A percentile compares a stretch with the other conserved stretches of the same genome.
phyloP scores from a whole-genome alignment of 768 basidiomycete genomes.

The Leccinum subtestaceum region DNA sequence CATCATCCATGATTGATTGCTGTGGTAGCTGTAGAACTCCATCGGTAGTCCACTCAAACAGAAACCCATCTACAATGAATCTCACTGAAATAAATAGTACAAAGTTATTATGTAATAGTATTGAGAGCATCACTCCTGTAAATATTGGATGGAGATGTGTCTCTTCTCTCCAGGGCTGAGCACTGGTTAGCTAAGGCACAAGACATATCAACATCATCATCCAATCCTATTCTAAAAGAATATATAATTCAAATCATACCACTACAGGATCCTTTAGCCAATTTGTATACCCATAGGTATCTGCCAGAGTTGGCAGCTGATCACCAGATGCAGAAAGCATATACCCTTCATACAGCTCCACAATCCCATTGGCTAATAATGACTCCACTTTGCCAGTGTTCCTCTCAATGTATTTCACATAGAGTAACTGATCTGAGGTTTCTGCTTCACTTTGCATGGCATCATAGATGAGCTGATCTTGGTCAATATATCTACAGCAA shows the following conservation, averaged over 20 bases:
- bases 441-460: conserved; percentile 53
- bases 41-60: too few species aligned
- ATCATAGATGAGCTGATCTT: conserved; percentile 63
- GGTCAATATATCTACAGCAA: conserved; percentile 62
- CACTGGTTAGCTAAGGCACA: too few species aligned
- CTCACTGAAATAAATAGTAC: too few species aligned
- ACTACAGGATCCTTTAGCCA: conserved; percentile 20
- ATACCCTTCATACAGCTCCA: conserved; percentile 21
- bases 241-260: neutral
- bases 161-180: too few species aligned
- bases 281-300: conserved; percentile 17
- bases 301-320: neutral
- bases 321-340: conserved; percentile 14
- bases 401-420: conserved; percentile 50
- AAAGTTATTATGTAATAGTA: too few species aligned
- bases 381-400: conserved; percentile 20
- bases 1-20: too few species aligned
- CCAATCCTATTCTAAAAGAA: too few species aligned
- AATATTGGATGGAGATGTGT: too few species aligned
- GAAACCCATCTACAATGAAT: too few species aligned
- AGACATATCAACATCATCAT: too few species aligned
- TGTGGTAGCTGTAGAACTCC: too few species aligned
- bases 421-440: conserved; percentile 56
- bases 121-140: too few species aligned
- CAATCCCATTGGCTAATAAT: conserved; percentile 8